These are phyloP conservation scores for Fusarium nurragi DNA, from an alignment of 2,329 filamentous ascomycete species.

Conservation along the genomic window DNA sequence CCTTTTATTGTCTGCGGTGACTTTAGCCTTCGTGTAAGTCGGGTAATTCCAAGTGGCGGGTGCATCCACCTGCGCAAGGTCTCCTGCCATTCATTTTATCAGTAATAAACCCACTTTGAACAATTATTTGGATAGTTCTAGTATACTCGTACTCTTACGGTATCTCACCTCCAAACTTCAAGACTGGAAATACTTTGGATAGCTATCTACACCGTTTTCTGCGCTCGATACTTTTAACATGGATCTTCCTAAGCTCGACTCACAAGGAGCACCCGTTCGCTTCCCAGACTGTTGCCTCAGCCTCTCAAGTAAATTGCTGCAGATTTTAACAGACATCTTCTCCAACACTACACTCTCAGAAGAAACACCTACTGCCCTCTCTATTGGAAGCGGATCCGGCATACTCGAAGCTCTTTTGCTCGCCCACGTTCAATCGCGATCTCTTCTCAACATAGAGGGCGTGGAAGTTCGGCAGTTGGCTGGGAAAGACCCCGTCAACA, in stretches of 20 bases:
- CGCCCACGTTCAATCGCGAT: slow-evolving; percentile 5
- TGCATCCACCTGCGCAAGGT: no score
- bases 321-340: slow-evolving; percentile 22
- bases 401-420: slow-evolving; percentile 44
- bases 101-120: background rate
- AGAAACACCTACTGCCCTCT: slow-evolving; percentile 36
- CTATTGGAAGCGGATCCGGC: slow-evolving; percentile 47
- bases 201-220: background rate
- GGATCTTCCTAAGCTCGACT: slow-evolving; percentile 27
- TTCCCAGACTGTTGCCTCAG: slow-evolving; percentile 46
- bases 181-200: background rate
- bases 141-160: background rate
- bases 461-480: slow-evolving; percentile 41
- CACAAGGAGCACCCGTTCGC: slow-evolving; percentile 27
- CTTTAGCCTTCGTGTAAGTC: no score
- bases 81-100: background rate
- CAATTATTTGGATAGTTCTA: background rate
- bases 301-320: slow-evolving; percentile 41
- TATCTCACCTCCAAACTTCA: background rate
- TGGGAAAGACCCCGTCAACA: slow-evolving; percentile 31
- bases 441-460: slow-evolving; percentile 35
- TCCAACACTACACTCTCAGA: background rate
- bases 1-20: no score
- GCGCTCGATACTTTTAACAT: slow-evolving; percentile 2
- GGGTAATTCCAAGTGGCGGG: no score